Conservation (phyloP, 1,284 basidiomycete species). For the Boletus sp. region DNA sequence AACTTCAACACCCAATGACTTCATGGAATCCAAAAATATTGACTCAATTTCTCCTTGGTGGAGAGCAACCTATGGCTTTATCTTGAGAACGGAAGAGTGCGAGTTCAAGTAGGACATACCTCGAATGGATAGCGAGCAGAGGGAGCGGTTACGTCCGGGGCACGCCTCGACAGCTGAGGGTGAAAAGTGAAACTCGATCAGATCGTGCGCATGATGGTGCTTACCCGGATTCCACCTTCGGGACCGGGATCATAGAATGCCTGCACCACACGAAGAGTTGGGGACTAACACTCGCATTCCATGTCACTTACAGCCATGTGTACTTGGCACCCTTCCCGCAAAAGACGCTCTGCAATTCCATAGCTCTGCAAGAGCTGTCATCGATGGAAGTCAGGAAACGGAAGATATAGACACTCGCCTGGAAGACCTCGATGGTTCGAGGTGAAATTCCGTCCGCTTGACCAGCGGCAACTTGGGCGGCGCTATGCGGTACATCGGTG, state of each 20-base stretch:
- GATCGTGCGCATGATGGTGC: neutral
- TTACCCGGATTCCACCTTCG: conserved; percentile 50
- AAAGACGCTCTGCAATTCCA: conserved; percentile 60
- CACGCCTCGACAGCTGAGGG: conserved; percentile 29
- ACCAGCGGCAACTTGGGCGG: conserved; percentile 49
- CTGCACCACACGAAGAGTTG: conserved; percentile 31
- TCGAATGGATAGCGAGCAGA: conserved; percentile 19
- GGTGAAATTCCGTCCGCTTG: conserved; percentile 79
- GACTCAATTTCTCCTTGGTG: conserved; percentile 73
- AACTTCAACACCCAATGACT: conserved; percentile 48
- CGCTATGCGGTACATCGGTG: conserved; percentile 13
- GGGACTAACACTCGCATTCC: neutral
- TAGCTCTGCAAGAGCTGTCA: conserved; percentile 48
- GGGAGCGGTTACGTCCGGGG: conserved; percentile 32
- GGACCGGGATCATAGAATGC: conserved; percentile 67
- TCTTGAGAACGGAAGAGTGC: neutral
- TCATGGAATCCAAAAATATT: conserved; percentile 65
- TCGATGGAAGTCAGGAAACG: neutral
- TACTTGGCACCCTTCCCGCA: conserved; percentile 63
- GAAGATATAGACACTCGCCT: conserved; percentile 38
- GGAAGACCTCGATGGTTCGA: conserved; percentile 73
- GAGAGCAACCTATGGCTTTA: conserved; percentile 42
- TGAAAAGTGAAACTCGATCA: neutral
- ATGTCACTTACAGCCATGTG: conserved; percentile 50
- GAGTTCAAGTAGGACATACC: conserved; percentile 1